Percentiles rank a stretch among this genome's conserved stretches.
Evolutionary conservation across 2,329 filamentous ascomycete genomes (phyloP).

Genomic region (Didymella pinodella): DNA sequence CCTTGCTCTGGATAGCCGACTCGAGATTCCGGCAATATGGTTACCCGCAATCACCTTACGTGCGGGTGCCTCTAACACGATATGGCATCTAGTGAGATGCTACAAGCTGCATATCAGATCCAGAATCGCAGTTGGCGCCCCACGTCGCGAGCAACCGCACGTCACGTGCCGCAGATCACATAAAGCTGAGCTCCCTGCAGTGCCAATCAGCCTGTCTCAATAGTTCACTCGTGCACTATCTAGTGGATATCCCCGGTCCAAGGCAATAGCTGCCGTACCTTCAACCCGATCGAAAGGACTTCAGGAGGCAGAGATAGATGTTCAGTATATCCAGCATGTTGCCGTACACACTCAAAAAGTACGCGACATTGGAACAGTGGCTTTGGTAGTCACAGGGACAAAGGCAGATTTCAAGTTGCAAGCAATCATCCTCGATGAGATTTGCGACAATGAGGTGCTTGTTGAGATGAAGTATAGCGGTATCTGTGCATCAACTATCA

Average conservation of each 20-base stretch:
- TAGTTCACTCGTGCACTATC: too few species aligned
- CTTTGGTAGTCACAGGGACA: constrained; percentile 13
- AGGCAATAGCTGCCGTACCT: neutral
- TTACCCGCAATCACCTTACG: neutral
- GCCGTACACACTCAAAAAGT: neutral
- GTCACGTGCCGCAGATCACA: neutral
- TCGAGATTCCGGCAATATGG: constrained; percentile 11
- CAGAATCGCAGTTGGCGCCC: neutral
- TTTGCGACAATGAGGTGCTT: constrained; percentile 57
- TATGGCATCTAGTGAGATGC: neutral
- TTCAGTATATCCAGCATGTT: constrained; percentile 2
- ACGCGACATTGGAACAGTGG: constrained; percentile 10
- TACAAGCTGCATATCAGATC: neutral
- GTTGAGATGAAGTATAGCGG: constrained; percentile 62
- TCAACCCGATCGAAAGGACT: neutral
- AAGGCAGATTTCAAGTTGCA: constrained; percentile 17
- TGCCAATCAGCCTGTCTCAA: neutral
- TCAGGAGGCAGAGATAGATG: neutral
- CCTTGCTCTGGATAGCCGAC: constrained; percentile 4
- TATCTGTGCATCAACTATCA: constrained; percentile 50
- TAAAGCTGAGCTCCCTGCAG: neutral
- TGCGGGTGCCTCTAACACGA: neutral
- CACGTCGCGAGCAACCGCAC: neutral
- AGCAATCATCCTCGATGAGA: constrained; percentile 15
- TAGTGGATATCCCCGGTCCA: too few species aligned